A percentile compares a stretch with the other conserved stretches of the same genome.
phyloP scores from a whole-genome alignment of 106 monocot species.

The Cymbidium sinense region DNA sequence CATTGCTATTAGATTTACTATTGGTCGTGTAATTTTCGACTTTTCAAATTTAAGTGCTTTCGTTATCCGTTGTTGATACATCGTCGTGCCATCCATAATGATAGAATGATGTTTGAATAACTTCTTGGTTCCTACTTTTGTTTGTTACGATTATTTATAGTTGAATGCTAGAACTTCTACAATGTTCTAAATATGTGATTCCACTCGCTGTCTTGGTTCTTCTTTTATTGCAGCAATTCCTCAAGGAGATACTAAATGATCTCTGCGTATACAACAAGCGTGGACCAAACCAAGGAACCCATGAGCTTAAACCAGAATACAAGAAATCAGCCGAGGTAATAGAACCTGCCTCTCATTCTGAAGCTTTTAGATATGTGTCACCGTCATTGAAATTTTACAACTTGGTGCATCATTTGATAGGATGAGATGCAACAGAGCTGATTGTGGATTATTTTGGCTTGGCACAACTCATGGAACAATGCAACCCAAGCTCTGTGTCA shows the following conservation, averaged over 20 bases:
- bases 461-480: background rate
- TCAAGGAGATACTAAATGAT: constrained; percentile 96
- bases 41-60: no score
- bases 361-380: background rate
- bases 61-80: no score
- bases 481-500: no score
- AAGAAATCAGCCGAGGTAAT: constrained; percentile 78
- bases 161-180: background rate
- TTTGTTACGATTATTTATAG: no score
- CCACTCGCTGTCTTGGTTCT: background rate
- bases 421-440: constrained; percentile 6
- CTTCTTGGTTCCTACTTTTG: background rate
- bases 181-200: background rate
- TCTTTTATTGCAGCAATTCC: constrained; percentile 67
- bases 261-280: constrained; percentile 96
- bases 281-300: constrained; percentile 96
- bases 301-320: constrained; percentile 98
- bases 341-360: constrained; percentile 11
- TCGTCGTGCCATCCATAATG: background rate
- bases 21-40: no score
- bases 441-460: background rate
- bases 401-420: constrained; percentile 2
- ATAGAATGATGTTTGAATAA: background rate
- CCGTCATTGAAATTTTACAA: background rate
- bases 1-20: no score